phyloP scores from a whole-genome alignment of 176 grass and related monocot genomes.

The Paspalum notatum region DNA sequence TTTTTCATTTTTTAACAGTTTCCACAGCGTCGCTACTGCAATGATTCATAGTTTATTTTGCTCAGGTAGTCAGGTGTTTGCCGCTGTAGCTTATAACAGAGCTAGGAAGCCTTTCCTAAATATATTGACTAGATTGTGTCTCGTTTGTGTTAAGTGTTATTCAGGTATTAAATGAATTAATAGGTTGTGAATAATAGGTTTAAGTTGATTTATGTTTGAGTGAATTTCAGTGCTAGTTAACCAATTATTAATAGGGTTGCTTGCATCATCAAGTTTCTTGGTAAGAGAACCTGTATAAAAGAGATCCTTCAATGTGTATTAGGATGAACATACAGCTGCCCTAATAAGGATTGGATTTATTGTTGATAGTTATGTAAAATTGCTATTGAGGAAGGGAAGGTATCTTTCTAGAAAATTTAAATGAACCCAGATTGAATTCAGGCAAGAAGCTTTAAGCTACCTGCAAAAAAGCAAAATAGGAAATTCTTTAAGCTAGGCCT shows the following conservation, averaged over 20 bases:
- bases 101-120: background rate
- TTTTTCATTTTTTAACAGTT: background rate
- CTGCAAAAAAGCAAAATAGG: background rate
- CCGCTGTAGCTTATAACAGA: background rate
- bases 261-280: background rate
- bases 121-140: background rate
- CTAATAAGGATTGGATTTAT: background rate
- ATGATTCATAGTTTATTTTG: background rate
- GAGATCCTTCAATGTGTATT: background rate
- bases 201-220: background rate
- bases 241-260: background rate
- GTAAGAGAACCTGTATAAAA: background rate
- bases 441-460: background rate
- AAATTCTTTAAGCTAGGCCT: background rate
- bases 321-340: background rate
- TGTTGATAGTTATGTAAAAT: too few species aligned
- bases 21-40: background rate
- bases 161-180: background rate
- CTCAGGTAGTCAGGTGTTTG: background rate
- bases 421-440: background rate
- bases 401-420: background rate
- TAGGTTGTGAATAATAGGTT: constrained; percentile 15
- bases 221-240: background rate
- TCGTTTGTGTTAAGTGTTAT: background rate
- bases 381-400: background rate